Evolutionary conservation across 768 basidiomycete genomes (phyloP), one percentile per base, ranked within the genome.

Genomic region (Lentinula guzmanii): DNA sequence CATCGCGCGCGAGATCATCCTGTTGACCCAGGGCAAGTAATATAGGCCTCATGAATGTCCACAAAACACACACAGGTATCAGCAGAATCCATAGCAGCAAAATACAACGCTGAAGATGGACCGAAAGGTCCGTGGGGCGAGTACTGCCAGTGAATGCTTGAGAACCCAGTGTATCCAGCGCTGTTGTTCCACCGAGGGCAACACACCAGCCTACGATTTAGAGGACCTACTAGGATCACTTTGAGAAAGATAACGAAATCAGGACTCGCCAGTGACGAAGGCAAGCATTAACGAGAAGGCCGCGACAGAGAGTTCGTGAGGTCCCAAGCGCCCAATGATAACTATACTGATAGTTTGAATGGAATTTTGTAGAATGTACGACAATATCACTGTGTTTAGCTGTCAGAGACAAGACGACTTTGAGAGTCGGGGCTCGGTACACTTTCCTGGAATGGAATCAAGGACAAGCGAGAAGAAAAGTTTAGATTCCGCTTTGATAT

Each of bases 241-340:
- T 68, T 69, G 65, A 58, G 62, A 54, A 34, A 62, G 52, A 70
- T 67, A 51, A 61, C 64, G 61, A 58, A 68, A 60, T 63, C 63
- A 68, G 68, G 71, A 86, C 85, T 85, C 74, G 83, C 87, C 86
- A 79, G 89, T 87, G 7, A 90, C 89, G 69, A 85, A 88, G 13
- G 88, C 89, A 65, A 91, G 72, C 89, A 91, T 91, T 69, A 88
- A 74, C 33, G 86, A 80, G 66, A 90, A 87, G 46, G 90, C 88
- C 11, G 90, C 81, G 1, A 82, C 85, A 1, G 88, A 88, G 15
- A 91, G 75, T 66, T 88, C 84, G 64, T 86, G 76, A 18, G 89
- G 83, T 2, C 90, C 89, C 8, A 91, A 78, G 18, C 83, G 83
- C 28, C 88, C 87, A 10, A 80, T 81, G 64, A 90, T 78, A 37